Percentiles rank a stretch among this genome's conserved stretches.
These are phyloP conservation scores for Termitomyces sp. DNA, from an alignment of 1,284 basidiomycete species.

Conservation along the genomic window DNA sequence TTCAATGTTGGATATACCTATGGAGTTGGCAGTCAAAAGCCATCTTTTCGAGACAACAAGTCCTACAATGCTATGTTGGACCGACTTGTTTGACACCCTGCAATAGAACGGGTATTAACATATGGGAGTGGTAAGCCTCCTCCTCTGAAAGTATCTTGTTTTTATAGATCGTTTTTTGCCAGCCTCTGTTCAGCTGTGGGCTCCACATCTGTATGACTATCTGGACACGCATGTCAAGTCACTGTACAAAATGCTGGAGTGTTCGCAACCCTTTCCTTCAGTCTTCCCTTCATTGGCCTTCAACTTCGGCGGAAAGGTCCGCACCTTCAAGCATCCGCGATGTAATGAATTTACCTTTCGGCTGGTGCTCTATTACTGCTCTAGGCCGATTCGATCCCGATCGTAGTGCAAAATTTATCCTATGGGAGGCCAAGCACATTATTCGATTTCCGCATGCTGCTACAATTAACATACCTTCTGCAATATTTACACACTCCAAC, in stretches of 20 bases:
- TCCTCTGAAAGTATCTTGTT: too few species aligned
- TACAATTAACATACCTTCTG: background rate
- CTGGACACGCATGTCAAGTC: rapidly evolving
- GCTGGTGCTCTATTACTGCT: background rate
- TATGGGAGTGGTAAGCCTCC: background rate
- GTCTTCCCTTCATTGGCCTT: background rate
- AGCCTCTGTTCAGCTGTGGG: background rate
- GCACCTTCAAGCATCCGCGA: background rate
- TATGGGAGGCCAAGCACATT: background rate
- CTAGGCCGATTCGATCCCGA: background rate
- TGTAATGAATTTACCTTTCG: background rate
- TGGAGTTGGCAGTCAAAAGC: too few species aligned
- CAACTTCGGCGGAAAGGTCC: background rate
- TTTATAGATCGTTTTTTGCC: too few species aligned
- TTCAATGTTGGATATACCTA: too few species aligned
- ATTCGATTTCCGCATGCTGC: background rate
- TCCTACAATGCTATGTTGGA: too few species aligned
- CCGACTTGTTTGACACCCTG: too few species aligned
- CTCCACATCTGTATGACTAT: background rate
- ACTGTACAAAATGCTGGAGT: background rate
- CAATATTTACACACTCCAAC: background rate
- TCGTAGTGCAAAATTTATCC: background rate
- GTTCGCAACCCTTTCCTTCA: background rate
- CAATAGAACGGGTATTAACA: background rate
- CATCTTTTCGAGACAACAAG: too few species aligned